These are phyloP conservation scores for Monosporascus sp. DNA, from an alignment of 2,329 filamentous ascomycete species.

Conservation along the genomic window DNA sequence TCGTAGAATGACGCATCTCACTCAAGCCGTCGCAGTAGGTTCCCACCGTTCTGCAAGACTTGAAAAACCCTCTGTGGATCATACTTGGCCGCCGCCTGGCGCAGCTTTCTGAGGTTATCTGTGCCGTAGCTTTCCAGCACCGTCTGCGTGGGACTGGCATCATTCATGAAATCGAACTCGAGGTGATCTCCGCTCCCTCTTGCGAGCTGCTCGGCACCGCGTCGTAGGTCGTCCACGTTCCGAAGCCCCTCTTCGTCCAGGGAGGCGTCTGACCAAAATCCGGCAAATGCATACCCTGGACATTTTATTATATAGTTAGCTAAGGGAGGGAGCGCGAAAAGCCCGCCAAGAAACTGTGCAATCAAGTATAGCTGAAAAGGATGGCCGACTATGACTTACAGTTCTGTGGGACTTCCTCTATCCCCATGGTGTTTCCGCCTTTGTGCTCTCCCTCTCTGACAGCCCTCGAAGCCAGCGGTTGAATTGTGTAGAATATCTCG, in stretches of 20 bases:
- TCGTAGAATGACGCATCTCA: too few species aligned
- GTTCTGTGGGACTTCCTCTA: slow-evolving; percentile 7
- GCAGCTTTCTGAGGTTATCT: not conserved
- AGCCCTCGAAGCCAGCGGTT: slow-evolving; percentile 2
- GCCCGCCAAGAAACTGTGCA: too few species aligned
- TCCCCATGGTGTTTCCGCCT: slow-evolving; percentile 7
- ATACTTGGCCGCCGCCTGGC: not conserved
- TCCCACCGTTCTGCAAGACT: not conserved
- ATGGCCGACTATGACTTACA: too few species aligned
- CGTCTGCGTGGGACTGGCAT: not conserved
- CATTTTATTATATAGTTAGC: too few species aligned
- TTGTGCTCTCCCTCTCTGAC: not conserved
- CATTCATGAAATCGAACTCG: not conserved
- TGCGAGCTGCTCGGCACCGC: not conserved
- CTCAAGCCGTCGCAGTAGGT: too few species aligned
- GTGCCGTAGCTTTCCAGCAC: not conserved
- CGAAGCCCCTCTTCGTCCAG: too few species aligned
- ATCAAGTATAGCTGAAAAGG: too few species aligned
- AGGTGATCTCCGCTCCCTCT: not conserved
- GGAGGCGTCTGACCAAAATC: too few species aligned
- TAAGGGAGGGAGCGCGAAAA: too few species aligned
- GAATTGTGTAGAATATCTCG: slow-evolving; percentile 9
- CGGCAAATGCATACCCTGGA: too few species aligned
- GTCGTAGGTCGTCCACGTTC: too few species aligned
- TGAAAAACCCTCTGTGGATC: not conserved